Evolutionary conservation across 352 stramenopile genomes (phyloP), one percentile per base, ranked within the genome.

Genomic region (Aphanomyces stellatus): DNA sequence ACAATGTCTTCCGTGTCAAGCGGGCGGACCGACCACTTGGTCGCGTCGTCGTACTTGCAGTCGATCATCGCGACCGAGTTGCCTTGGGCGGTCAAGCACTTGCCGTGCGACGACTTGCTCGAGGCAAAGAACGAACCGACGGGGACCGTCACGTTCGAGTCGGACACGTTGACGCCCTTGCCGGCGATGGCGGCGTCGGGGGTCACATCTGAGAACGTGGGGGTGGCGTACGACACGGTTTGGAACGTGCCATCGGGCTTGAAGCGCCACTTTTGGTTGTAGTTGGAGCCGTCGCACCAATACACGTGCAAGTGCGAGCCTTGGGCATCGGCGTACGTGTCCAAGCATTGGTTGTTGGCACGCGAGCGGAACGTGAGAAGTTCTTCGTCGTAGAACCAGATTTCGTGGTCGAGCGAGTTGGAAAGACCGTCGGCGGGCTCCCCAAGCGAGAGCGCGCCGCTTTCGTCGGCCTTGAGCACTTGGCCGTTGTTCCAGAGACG

Each of bases 231-330:
- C 3, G 53, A 42, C 17, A 62, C 53, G 34, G 46, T 31, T 28
- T 67, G 28, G 41, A 59, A 24, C 33, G 31, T 59, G 49, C 41
- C 41, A 28, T 67, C 62, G 28, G 46, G 51, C 4, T 72, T 67
- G 42, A 69, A 69, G 19, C 17, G 66, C 80, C 80, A 91, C 56
- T 88, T 87, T 69, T 91, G 82, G 73, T 91, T 89, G 19, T 22
- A 30, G 63, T 88, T 78, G 25, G 67, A 70, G 30, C 81, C 76
- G 22, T 87, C 71, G 61, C 82, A 91, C 27, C 67, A 69, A 63
- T 80, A 89, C 31, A 85, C 73, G 49, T 84, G 80, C 25, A 89
- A 19, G 6, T 25, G 15, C 13, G 34, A 42, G 24, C 60, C 46
- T 24, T 64, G 22, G 37, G 17, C 22, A 2, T 89, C 67, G 11